Percentiles rank a stretch among this genome's conserved stretches.
Conservation (phyloP, 2,329 filamentous ascomycete genomes). For the Ciborinia camelliae region DNA sequence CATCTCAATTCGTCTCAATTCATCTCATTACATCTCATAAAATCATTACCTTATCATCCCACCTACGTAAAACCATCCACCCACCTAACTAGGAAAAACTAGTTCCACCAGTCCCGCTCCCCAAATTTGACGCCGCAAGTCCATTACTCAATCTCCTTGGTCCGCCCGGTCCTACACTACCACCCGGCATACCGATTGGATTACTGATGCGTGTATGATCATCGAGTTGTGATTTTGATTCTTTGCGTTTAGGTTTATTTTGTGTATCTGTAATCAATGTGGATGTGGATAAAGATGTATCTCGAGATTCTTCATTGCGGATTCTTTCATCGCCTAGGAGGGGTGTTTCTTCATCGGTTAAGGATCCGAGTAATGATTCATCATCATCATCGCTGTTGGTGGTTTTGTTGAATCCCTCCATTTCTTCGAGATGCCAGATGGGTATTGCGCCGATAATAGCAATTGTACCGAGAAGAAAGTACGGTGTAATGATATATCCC, state of each 20-base stretch:
- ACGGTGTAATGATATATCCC: slow-evolving; percentile 76
- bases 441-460: slow-evolving; percentile 65
- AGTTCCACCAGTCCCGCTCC: slow-evolving; percentile 36
- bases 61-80: too few species aligned
- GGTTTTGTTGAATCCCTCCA: slow-evolving; percentile 59
- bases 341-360: slow-evolving; percentile 25
- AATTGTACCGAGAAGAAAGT: slow-evolving; percentile 70
- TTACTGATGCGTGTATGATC: too few species aligned
- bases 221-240: too few species aligned
- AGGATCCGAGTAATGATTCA: slow-evolving; percentile 22
- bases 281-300: slow-evolving; percentile 20
- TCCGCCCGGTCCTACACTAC: slow-evolving; percentile 35
- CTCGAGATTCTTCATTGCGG: slow-evolving; percentile 29
- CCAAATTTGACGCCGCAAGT: slow-evolving; percentile 34
- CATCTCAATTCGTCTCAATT: too few species aligned
- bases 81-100: slow-evolving; percentile 29
- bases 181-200: slow-evolving; percentile 34
- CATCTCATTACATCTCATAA: too few species aligned
- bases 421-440: slow-evolving; percentile 70
- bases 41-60: too few species aligned
- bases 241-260: neutral
- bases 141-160: slow-evolving; percentile 36
- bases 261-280: too few species aligned
- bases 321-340: slow-evolving; percentile 27
- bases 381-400: slow-evolving; percentile 38